Evolutionary conservation across 441 rosid genomes (phyloP), one percentile per base, ranked within the genome.

Genomic region (Erodium moschatum): DNA sequence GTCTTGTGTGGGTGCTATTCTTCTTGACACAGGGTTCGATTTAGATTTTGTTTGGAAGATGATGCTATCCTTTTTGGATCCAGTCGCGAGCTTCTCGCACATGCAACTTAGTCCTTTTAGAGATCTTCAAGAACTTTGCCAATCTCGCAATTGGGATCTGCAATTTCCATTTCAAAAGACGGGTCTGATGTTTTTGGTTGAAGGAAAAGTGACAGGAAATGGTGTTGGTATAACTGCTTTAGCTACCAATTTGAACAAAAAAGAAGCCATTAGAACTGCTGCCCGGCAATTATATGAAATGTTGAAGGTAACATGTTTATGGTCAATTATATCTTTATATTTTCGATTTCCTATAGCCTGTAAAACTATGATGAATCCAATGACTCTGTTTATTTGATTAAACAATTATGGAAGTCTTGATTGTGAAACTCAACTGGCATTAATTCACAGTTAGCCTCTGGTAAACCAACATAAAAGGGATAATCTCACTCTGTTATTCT

Each of bases 1-100:
- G 83, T 89, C 97, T 75, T 85, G 77, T 66, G 35, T 88, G 68
- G 98, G 97, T 69, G 97, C 97, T 69, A 80, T 87, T 71, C 85
- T 89, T 65, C 90, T 94, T 8, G 98, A 91, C 81, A 71, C 89
- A 5, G 98, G 98, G 71, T 81, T 91, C 60, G 67, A 91, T 83
- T 81, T 94, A 81, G 77, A 82, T 71, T 75, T 15, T 42, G 85
- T 83, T 70, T 94, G 99, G 99, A 81, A 70, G 70, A 65, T 84
- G 62, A 88, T 94, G 92, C 78, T 91, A 64, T 84, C 97, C 54
- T 69, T 86, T 78, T 74, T 91, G 75, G 84, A 82, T 79, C 94
- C 96, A 61, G 77, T 80, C 54, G 76, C 72, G 79, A 76, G 79
- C 75, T 80, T 87, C 75, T 81, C 97, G 63, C 84, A 72, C 73